A percentile compares a stretch with the other conserved stretches of the same genome.
These are phyloP conservation scores for Orbilia oligospora DNA, from an alignment of 2,329 filamentous ascomycete species.

Conservation along the genomic window DNA sequence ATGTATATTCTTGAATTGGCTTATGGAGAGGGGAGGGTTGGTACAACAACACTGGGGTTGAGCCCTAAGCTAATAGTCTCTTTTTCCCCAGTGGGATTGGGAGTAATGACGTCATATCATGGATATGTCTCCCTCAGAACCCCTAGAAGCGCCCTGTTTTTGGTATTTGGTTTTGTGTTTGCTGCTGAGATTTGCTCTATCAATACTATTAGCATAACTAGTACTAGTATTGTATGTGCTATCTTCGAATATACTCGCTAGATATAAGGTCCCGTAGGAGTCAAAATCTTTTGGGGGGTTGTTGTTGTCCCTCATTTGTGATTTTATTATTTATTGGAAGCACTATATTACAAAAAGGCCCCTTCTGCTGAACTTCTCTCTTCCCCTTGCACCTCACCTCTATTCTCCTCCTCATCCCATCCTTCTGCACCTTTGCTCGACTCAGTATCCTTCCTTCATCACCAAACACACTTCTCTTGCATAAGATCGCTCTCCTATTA, in stretches of 20 bases:
- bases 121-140: not conserved
- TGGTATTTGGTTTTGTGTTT: not conserved
- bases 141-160: not conserved
- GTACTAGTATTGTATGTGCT: not conserved
- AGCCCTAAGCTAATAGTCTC: constrained; percentile 2
- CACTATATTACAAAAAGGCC: not conserved
- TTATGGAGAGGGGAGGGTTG: not conserved
- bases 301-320: not conserved
- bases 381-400: not conserved
- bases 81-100: not conserved
- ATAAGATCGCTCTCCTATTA: not conserved
- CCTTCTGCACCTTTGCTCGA: not conserved
- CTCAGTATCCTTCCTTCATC: constrained; percentile 10
- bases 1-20: not conserved
- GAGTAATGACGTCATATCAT: not conserved
- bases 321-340: too few species aligned
- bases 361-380: not conserved
- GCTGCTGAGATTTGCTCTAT: not conserved
- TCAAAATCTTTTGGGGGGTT: not conserved
- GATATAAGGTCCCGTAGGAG: not conserved
- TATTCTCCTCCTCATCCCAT: not conserved
- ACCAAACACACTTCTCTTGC: not conserved
- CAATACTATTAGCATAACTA: too few species aligned
- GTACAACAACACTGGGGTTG: not conserved
- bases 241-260: not conserved